Conservation (phyloP, 148 eudicot genomes). For the Rheum nobile region DNA sequence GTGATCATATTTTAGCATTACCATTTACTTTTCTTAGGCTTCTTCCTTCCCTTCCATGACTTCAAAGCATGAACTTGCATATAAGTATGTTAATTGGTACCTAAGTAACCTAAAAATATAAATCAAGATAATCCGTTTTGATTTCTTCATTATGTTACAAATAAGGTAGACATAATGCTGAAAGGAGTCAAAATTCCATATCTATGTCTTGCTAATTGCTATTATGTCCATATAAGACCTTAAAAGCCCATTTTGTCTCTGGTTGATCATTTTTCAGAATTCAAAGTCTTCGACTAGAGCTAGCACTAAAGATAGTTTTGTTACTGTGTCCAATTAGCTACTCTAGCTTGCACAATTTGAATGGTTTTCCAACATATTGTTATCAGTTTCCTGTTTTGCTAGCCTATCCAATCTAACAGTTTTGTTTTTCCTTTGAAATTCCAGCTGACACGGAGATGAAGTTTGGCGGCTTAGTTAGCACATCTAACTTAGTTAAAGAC, state of each 20-base stretch:
- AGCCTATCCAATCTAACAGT: neutral
- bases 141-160: too few species aligned
- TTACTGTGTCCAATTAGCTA: too few species aligned
- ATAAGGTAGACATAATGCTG: neutral
- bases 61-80: neutral
- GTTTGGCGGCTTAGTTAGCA: conserved; percentile 82
- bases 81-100: neutral
- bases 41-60: neutral
- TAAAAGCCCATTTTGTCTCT: neutral
- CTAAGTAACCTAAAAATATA: neutral
- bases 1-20: too few species aligned
- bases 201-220: too few species aligned
- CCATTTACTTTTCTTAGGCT: neutral
- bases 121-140: neutral
- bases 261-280: neutral
- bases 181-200: neutral
- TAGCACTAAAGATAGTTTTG: neutral
- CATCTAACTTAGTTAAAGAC: conserved; percentile 66
- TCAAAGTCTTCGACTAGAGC: neutral
- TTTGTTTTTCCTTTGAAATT: conserved; percentile 9
- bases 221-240: neutral
- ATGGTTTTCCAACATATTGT: neutral
- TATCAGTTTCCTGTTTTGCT: neutral
- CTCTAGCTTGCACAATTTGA: too few species aligned
- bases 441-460: conserved; percentile 71